Base-by-base conservation (phyloP, 306 rosid genomes). In the Vicia sativa region DNA sequence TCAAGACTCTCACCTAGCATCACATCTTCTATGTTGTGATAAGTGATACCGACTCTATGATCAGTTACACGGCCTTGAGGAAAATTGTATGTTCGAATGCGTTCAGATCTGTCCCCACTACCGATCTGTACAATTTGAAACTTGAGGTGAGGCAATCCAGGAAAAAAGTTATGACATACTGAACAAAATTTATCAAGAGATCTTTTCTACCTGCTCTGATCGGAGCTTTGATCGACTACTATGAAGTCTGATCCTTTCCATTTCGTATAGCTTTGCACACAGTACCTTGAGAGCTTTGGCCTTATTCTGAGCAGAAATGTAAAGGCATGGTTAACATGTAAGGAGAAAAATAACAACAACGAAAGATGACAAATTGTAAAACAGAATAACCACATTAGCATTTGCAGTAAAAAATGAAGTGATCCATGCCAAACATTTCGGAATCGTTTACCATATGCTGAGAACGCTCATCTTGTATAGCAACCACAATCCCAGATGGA, bases 61-160 rank as follows among this genome's bases (percentile, higher is more conserved):
- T 92, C 98, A 19, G 98, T 92, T 9, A 89, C 96, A 31, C 90
- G 96, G 48, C 98, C 96, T 74, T 92, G 96, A 15, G 96, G 93
- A 59, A 81, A 89, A 81, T 87, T 92, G 93, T 92, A 92, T 0
- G 96, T 87, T 38, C 93, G 87, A 56, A 92, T 90, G 76, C 98
- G 88, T 77, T 87, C 93, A 7, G 96, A 92, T 82, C 93, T 87
- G 78, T 92, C 96, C 65, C 98, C 96, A 64, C 96, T 89, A 48
- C 98, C 96, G 68, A 89, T 84, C 96, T 89, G 86, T 59, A 62
- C 62, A 66, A 18, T 71, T 55, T 45, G 65, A 77, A 16, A 29
- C 79, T 61, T 2, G 42, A 21, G 61, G 70, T 1, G 53, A 21
- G 61, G 67, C 78, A 79, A 53, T 70, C 42, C 58, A 59, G 25